phyloP scores from a whole-genome alignment of 306 rosid genomes.

The Lagenaria siceraria region DNA sequence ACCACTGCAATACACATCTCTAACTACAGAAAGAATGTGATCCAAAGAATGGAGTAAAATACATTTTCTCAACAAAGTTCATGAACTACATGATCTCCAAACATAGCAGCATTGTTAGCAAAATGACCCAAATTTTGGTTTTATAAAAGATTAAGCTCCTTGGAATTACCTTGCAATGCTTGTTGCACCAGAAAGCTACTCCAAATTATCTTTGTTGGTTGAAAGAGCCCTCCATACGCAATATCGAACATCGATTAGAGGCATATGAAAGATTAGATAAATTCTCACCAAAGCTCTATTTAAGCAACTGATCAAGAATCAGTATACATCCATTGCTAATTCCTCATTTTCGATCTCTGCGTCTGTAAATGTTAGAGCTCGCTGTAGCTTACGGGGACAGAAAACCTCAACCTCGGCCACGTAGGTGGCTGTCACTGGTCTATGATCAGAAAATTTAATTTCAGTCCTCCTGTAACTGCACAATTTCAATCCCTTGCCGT shows the following conservation, averaged over 20 bases:
- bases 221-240: neutral
- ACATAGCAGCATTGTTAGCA: neutral
- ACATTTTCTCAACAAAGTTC: neutral
- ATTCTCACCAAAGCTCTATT: constrained; percentile 25
- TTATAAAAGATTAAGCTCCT: neutral
- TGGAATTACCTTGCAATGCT: neutral
- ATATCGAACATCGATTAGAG: neutral
- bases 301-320: constrained; percentile 23
- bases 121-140: neutral
- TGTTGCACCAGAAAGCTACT: neutral
- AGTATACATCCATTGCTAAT: constrained; percentile 15
- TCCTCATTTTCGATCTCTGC: constrained; percentile 72
- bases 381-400: constrained; percentile 62
- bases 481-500: constrained; percentile 67
- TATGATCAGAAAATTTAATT: constrained; percentile 71
- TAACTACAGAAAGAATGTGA: constrained; percentile 1
- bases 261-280: neutral
- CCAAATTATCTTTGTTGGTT: neutral
- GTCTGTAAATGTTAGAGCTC: constrained; percentile 67
- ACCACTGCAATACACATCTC: neutral
- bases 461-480: constrained; percentile 57
- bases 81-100: neutral
- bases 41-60: constrained; percentile 3
- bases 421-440: constrained; percentile 80
- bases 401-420: constrained; percentile 85